phyloP scores from a whole-genome alignment of 192 early-diverging fungal genomes.

The Dissophora globulifera region DNA sequence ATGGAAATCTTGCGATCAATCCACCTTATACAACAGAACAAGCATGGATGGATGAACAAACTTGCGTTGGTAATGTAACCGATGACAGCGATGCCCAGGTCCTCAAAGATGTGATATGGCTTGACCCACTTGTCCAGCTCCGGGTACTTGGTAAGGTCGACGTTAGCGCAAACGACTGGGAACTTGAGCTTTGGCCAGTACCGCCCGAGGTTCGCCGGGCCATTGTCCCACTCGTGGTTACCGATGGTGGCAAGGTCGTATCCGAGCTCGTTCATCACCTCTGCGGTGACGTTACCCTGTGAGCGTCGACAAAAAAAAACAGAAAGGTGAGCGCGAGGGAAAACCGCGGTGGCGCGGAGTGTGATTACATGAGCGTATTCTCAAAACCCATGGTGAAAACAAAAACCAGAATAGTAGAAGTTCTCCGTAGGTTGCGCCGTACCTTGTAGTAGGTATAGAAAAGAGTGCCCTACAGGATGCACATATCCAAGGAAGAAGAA shows the following conservation, averaged over 20 bases:
- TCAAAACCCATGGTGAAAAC: neutral
- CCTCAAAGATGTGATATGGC: conserved; percentile 74
- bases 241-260: conserved; percentile 68
- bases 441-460: conserved; percentile 74
- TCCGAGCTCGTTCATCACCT: conserved; percentile 71
- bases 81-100: conserved; percentile 74
- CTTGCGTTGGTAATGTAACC: conserved; percentile 69
- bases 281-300: conserved; percentile 62
- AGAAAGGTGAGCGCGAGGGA: too few relatives aligned
- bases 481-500: neutral
- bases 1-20: too few relatives aligned
- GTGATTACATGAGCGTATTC: too few relatives aligned
- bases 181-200: conserved; percentile 69
- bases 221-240: conserved; percentile 84
- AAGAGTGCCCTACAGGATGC: conserved; percentile 62
- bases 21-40: neutral
- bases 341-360: neutral
- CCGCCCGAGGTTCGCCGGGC: conserved; percentile 60
- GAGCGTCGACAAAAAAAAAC: neutral
- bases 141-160: conserved; percentile 63
- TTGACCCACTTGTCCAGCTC: conserved; percentile 62
- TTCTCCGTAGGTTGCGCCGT: conserved; percentile 2
- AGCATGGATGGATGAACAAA: neutral
- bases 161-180: conserved; percentile 74
- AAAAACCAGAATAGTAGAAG: neutral